Conservation (phyloP, 768 basidiomycete genomes). For the Termitomyces sp. region DNA sequence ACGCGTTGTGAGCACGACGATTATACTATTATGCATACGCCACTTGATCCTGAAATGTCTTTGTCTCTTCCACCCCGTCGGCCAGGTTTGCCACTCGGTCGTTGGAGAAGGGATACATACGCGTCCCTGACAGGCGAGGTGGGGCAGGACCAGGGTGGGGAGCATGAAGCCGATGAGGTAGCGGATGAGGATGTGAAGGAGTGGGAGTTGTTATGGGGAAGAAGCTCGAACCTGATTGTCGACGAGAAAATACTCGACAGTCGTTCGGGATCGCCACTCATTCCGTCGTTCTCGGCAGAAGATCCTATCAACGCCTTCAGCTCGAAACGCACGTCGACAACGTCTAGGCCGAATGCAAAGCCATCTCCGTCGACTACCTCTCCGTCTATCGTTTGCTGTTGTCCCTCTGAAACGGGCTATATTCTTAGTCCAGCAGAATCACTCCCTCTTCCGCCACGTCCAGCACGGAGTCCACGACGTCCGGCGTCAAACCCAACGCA, state of each 20-base stretch:
- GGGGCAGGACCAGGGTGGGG: neutral
- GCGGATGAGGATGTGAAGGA: neutral
- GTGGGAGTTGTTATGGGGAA: conserved; percentile 9
- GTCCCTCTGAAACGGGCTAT: neutral
- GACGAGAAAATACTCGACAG: neutral
- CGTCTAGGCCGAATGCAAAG: neutral
- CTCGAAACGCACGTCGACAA: conserved; percentile 3
- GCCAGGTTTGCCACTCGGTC: neutral
- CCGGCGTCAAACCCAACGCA: conserved; percentile 7
- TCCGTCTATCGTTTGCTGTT: neutral
- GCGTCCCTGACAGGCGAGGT: neutral
- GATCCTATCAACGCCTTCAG: conserved; percentile 43
- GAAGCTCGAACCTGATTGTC: conserved; percentile 4
- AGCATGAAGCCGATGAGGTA: neutral
- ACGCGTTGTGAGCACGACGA: conserved; percentile 17
- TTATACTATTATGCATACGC: conserved; percentile 29
- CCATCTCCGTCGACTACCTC: neutral
- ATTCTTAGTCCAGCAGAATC: neutral
- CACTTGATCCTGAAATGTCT: conserved; percentile 27
- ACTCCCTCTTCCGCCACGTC: conserved; percentile 23
- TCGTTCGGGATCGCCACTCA: conserved; percentile 32
- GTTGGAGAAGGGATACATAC: conserved; percentile 4
- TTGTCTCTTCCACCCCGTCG: conserved; percentile 36
- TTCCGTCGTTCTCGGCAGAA: conserved; percentile 45
- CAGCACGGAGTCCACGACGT: conserved; percentile 19